phyloP scores from a whole-genome alignment of 352 stramenopile genomes.

The Globisporangium apiculatum region DNA sequence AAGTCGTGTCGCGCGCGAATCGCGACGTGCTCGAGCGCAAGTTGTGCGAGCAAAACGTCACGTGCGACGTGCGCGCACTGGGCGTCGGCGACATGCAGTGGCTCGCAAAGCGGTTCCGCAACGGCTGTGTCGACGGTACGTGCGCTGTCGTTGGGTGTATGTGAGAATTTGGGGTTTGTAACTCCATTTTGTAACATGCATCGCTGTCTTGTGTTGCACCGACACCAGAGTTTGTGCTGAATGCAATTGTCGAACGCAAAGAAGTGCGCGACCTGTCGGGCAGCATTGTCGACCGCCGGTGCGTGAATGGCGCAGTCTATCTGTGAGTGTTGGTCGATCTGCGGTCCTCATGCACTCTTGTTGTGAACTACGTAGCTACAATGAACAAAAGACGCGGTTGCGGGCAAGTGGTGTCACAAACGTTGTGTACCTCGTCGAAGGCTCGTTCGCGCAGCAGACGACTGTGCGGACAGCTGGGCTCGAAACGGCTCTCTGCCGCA shows the following conservation, averaged over 20 bases:
- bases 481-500: constrained; percentile 69
- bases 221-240: constrained; percentile 58
- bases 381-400: constrained; percentile 72
- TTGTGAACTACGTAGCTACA: constrained; percentile 26
- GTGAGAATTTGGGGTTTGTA: background rate
- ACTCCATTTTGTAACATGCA: no score
- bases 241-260: constrained; percentile 81
- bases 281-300: constrained; percentile 65
- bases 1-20: constrained; percentile 68
- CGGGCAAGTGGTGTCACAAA: constrained; percentile 57
- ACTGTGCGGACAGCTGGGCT: constrained; percentile 51
- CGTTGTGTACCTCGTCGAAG: constrained; percentile 83
- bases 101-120: constrained; percentile 50
- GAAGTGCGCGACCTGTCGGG: constrained; percentile 71
- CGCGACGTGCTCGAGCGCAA: constrained; percentile 73
- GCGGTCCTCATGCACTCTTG: background rate
- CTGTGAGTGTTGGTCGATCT: background rate
- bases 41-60: constrained; percentile 65
- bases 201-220: no score
- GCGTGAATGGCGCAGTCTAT: background rate
- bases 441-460: constrained; percentile 66
- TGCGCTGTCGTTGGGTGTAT: background rate
- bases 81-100: constrained; percentile 78
- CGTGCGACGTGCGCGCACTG: constrained; percentile 72
- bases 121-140: constrained; percentile 12